Percentiles rank a stretch among this genome's conserved stretches.
These are phyloP conservation scores for Lagenidium giganteum DNA, from an alignment of 352 stramenopile species.

Conservation along the genomic window DNA sequence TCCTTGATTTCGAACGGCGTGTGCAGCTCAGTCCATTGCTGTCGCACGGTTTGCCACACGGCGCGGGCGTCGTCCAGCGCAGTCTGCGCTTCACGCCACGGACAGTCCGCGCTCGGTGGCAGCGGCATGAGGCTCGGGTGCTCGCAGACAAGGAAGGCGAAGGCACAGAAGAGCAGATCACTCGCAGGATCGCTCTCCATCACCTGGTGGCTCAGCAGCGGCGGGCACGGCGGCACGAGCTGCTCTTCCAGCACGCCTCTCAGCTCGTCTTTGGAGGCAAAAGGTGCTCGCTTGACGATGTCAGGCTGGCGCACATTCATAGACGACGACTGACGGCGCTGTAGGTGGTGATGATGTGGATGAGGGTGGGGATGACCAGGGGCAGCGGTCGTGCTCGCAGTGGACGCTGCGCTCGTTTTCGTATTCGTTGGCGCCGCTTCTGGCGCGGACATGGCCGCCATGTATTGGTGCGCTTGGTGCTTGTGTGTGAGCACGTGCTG, in stretches of 20 bases:
- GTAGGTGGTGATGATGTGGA: no score
- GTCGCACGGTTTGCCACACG: conserved; percentile 41
- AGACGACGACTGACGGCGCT: conserved; percentile 13
- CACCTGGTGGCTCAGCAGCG: conserved; percentile 32
- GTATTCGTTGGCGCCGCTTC: conserved; percentile 3
- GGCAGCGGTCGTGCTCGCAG: no score
- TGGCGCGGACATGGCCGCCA: no score
- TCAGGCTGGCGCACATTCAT: background rate
- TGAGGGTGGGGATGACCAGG: no score
- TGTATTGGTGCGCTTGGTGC: background rate
- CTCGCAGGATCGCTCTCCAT: conserved; percentile 27
- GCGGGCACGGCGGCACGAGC: conserved; percentile 33
- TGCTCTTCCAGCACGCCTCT: conserved; percentile 24
- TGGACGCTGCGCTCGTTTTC: no score
- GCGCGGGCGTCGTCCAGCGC: conserved; percentile 34
- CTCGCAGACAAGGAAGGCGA: conserved; percentile 54
- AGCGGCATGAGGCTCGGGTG: conserved; percentile 30
- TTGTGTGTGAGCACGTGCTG: conserved; percentile 22
- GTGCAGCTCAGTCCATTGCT: conserved; percentile 55
- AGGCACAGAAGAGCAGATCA: conserved; percentile 55
- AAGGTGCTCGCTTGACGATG: conserved; percentile 13
- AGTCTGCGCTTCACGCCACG: conserved; percentile 51
- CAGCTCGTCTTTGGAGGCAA: conserved; percentile 36
- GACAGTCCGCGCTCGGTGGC: conserved; percentile 11
- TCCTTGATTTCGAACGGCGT: conserved; percentile 57